Percentiles rank a stretch among this genome's conserved stretches.
phyloP scores from a whole-genome alignment of 2,329 filamentous ascomycete genomes.

The Pseudonectria buxi region DNA sequence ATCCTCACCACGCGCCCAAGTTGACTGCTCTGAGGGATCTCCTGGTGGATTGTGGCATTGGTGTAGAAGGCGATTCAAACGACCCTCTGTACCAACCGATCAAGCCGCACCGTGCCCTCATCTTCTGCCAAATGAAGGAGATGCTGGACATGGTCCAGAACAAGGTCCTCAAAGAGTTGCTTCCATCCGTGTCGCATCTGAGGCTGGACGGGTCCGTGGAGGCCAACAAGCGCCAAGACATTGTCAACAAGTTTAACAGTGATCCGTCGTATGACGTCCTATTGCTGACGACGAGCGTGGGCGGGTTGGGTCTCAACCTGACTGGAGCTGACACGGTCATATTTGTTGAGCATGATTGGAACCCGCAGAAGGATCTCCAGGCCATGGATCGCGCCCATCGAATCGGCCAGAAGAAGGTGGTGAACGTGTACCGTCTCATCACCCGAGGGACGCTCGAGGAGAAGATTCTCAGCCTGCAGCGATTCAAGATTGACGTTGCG shows the following conservation, averaged over 20 bases:
- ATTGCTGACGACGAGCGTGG: conserved; percentile 88
- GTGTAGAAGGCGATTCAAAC: conserved; percentile 59
- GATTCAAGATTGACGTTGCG: conserved; percentile 98
- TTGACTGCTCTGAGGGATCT: conserved; percentile 83
- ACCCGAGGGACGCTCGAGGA: conserved; percentile 94
- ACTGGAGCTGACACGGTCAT: conserved; percentile 98
- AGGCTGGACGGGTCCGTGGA: conserved; percentile 93
- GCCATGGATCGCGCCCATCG: conserved; percentile 98
- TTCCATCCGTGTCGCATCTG: conserved; percentile 89
- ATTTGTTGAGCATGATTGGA: conserved; percentile 99
- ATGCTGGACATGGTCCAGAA: conserved; percentile 99
- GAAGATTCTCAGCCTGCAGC: conserved; percentile 95
- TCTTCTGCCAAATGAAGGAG: conserved; percentile 99
- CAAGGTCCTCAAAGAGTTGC: conserved; percentile 79
- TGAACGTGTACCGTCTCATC: conserved; percentile 96
- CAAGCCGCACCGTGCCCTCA: conserved; percentile 88
- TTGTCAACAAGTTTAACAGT: conserved; percentile 98
- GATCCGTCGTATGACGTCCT: conserved; percentile 95
- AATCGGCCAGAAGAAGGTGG: conserved; percentile 99
- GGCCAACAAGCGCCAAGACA: conserved; percentile 88
- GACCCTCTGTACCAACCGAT: conserved; percentile 70
- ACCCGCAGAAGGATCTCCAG: conserved; percentile 96
- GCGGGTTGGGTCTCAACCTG: conserved; percentile 87
- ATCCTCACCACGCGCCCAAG: conserved; percentile 86
- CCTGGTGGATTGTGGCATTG: conserved; percentile 97